Base-by-base conservation (phyloP, 2,329 filamentous ascomycete genomes). In the Penicillium sp. region DNA sequence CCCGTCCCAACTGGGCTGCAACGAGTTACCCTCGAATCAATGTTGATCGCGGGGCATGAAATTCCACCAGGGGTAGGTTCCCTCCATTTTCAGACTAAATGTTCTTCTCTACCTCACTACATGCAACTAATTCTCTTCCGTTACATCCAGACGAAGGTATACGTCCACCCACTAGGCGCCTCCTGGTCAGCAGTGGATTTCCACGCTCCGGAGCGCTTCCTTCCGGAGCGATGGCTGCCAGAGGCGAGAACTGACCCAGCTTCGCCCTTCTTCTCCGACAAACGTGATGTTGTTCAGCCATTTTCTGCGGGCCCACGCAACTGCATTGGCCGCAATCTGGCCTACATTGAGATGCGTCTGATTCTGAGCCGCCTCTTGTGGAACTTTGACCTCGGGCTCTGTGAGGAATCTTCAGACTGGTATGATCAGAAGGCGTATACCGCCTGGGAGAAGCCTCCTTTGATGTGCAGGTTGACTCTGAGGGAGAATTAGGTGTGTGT, bases 301-400 rank as follows among this genome's bases (percentile, higher is more conserved):
- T 82, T 83, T 55, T 75, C 73, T 0, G 43, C 78, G 1, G 79
- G 80, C 0, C 75, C 79, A 4, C 69, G 80, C 1, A 79, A 80
- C 50, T 82, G 80, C 57, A 73, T 82, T 14, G 80, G 80, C 1
- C 26, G 9, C 4, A 49, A 23, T 43, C 65, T 83, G 35, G 79
- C 79, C 0, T 79, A 79, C 45, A 67, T 76, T 14, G 80, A 83
- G 61, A 78, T 82, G 70, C 70, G 80, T 2, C 61, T 81, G 4
- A 77, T 82, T 33, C 62, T 83, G 6, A 73, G 76, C 0, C 73
- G 75, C 4, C 57, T 82, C 9, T 55, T 82, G 0, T 82, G 70
- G 66, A 79, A 77, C 50, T 83, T 81, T 60, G 80, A 82, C 52
- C 49, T 81, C 51, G 64, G 67, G 29, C 64, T 80, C 26, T 71